Conservation (phyloP, 177 flowering plant genomes). For the Telopea speciosissima region DNA sequence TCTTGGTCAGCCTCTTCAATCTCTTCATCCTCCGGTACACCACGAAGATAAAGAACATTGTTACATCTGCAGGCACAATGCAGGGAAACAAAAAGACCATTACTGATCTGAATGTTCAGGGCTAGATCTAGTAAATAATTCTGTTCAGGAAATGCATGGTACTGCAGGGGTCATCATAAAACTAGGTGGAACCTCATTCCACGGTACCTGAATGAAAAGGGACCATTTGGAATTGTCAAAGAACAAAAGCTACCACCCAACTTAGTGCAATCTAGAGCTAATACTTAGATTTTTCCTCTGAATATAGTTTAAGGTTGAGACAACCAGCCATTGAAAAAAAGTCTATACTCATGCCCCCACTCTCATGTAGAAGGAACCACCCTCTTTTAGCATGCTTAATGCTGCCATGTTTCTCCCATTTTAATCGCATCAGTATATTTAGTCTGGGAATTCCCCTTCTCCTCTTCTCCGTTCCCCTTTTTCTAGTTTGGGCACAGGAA, state of each 20-base stretch:
- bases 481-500: no score
- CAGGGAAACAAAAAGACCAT: background rate
- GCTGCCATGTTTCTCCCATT: background rate
- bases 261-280: background rate
- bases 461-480: no score
- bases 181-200: no score
- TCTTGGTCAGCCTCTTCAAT: conserved; percentile 54
- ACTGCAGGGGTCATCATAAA: no score
- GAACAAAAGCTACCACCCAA: background rate
- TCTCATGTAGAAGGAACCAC: background rate
- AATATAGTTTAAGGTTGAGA: background rate
- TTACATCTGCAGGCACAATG: conserved; percentile 42
- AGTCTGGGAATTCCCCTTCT: background rate
- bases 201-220: no score
- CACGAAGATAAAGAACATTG: conserved; percentile 72
- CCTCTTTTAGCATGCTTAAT: background rate
- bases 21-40: conserved; percentile 70
- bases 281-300: background rate
- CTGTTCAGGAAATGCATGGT: no score
- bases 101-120: background rate
- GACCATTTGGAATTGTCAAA: background rate
- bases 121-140: background rate
- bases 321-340: background rate
- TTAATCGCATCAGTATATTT: background rate
- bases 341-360: background rate